These are phyloP conservation scores for Exophiala aquamarina DNA, from an alignment of 2,329 filamentous ascomycete species.

Conservation along the genomic window DNA sequence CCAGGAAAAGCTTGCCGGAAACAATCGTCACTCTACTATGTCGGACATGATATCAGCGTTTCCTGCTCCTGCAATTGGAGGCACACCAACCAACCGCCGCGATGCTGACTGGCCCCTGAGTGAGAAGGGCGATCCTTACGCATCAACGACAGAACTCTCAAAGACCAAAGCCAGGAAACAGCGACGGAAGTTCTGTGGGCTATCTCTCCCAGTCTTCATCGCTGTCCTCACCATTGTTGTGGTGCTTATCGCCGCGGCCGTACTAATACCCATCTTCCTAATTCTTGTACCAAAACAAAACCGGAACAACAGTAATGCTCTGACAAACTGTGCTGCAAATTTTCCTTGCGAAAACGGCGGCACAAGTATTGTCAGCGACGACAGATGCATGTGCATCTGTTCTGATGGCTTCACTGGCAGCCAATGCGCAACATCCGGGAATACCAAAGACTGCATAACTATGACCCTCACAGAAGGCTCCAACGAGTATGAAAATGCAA, in stretches of 20 bases:
- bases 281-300: slow-evolving; percentile 56
- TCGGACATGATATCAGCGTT: slow-evolving; percentile 67
- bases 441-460: slow-evolving; percentile 45
- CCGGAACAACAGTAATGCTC: slow-evolving; percentile 34
- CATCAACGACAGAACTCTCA: slow-evolving; percentile 23
- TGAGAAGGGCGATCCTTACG: slow-evolving; percentile 30
- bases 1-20: slow-evolving; percentile 29
- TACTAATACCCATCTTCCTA: slow-evolving; percentile 74
- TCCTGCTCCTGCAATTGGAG: slow-evolving; percentile 55
- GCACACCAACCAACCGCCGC: slow-evolving; percentile 43
- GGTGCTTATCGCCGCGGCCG: slow-evolving; percentile 73
- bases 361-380: slow-evolving; percentile 66
- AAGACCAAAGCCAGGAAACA: slow-evolving; percentile 26
- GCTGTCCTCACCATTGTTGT: slow-evolving; percentile 65
- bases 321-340: slow-evolving; percentile 56
- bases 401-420: slow-evolving; percentile 78
- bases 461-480: slow-evolving; percentile 42
- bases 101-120: slow-evolving; percentile 40
- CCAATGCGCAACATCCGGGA: slow-evolving; percentile 54
- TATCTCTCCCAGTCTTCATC: slow-evolving; percentile 77
- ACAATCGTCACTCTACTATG: slow-evolving; percentile 52
- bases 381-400: slow-evolving; percentile 81
- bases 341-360: slow-evolving; percentile 78
- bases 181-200: slow-evolving; percentile 73
- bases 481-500: slow-evolving; percentile 61